A percentile compares a stretch with the other conserved stretches of the same genome.
These are phyloP conservation scores for Globisporangium irregulare DNA, from an alignment of 352 stramenopile species.

Conservation along the genomic window DNA sequence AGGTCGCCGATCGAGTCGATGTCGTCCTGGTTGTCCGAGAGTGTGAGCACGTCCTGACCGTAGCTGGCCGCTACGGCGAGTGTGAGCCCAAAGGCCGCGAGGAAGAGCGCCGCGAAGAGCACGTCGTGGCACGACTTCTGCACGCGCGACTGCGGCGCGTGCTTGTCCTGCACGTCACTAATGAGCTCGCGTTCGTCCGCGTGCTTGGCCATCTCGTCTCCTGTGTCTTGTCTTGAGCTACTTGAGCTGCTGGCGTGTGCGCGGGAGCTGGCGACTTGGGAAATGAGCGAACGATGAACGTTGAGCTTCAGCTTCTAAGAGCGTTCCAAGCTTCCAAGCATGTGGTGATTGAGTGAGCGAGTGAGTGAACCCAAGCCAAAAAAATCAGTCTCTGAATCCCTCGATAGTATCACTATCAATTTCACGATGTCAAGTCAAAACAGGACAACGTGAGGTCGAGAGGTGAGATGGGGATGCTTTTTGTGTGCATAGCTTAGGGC, in stretches of 20 bases:
- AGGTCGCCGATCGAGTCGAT: conserved; percentile 18
- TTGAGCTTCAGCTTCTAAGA: not conserved
- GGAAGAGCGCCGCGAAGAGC: conserved; percentile 23
- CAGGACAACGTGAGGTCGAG: not conserved
- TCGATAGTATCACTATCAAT: not conserved
- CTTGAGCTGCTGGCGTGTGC: not conserved
- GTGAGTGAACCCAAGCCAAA: conserved; percentile 1
- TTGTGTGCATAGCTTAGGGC: not conserved
- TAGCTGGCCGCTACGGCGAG: conserved; percentile 21
- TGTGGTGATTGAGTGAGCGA: not conserved
- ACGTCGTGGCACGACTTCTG: conserved; percentile 27
- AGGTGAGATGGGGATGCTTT: not conserved
- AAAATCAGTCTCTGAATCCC: not conserved
- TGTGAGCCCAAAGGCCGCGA: conserved; percentile 22
- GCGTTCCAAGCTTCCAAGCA: not conserved
- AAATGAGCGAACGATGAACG: conserved; percentile 2
- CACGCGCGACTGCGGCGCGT: conserved; percentile 23
- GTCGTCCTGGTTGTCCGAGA: conserved; percentile 25
- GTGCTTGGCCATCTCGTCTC: conserved; percentile 14
- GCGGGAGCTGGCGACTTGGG: not conserved
- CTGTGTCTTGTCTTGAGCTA: not conserved
- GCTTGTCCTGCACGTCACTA: conserved; percentile 17
- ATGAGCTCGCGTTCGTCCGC: conserved; percentile 14
- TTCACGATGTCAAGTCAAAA: not conserved
- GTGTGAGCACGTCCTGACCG: conserved; percentile 21